Evolutionary conservation across 805 yeast species (phyloP), one percentile per base, ranked within the genome.

Genomic region (Sugiyamaella qingdaonensis): DNA sequence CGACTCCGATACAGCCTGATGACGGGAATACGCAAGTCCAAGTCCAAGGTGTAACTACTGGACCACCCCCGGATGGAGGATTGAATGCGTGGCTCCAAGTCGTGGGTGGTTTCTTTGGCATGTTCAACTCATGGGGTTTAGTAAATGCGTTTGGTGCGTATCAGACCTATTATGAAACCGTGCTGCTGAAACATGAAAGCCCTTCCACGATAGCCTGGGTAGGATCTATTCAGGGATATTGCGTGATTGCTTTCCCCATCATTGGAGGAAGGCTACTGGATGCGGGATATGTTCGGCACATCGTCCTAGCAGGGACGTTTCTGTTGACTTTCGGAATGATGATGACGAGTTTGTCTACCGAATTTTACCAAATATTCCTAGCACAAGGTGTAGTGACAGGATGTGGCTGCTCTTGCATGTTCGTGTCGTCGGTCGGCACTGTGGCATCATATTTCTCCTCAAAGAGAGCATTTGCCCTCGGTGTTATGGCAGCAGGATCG

Each of bases 351-450:
- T 49, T 68, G 36, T 73, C 78, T 46, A 63, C 65, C 2, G 61
- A 70, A 13, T 68, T 74, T 10, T 77, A 73, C 62, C 85, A 81
- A 53, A 74, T 82, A 53, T 68, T 82, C 37, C 63, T 81, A 8
- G 72, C 79, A 10, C 80, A 78, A 65, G 78, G 85, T 16, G 60
- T 78, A 9, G 74, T 78, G 8, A 61, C 74, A 39, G 79, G 80
- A 0, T 52, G 77, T 1, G 82, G 81, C 0, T 64, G 70, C 16
- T 70, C 75, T 3, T 54, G 74, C 52, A 63, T 73, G 36, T 75
- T 77, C 68, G 66, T 74, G 3, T 74, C 79, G 1, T 64, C 77
- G 46, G 64, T 79, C 32, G 73, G 78, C 4, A 69, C 70, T 9
- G 64, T 76, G n/a, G 63, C 78, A 0, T 75, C 75, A 33, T 78